Conservation (phyloP, 768 basidiomycete genomes). For the Leccinum barrowsii region DNA sequence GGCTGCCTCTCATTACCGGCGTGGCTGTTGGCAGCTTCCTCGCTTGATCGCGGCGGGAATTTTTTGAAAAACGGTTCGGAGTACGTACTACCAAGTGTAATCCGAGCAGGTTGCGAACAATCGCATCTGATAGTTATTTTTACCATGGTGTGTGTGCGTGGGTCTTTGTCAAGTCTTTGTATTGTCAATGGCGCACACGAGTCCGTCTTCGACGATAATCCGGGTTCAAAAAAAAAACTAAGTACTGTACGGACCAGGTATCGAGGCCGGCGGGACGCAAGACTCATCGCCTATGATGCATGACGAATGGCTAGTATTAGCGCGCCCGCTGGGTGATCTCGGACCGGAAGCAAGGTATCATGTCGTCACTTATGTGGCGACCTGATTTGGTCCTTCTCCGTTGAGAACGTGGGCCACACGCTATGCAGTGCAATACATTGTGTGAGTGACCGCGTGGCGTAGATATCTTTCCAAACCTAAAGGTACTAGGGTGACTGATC, state of each 20-base stretch:
- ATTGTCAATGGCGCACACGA: too few relatives aligned
- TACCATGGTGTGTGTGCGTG: neutral
- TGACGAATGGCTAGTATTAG: neutral
- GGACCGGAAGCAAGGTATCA: neutral
- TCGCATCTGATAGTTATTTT: too few relatives aligned
- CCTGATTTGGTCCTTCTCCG: neutral
- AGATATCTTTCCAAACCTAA: neutral
- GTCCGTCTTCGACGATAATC: too few relatives aligned
- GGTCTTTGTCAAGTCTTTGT: neutral
- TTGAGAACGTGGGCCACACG: slow-evolving; percentile 7
- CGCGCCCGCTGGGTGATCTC: neutral
- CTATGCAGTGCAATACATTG: slow-evolving; percentile 5
- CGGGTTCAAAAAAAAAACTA: too few relatives aligned
- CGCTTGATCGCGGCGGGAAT: too few relatives aligned
- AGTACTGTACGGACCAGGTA: neutral
- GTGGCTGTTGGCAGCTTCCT: too few relatives aligned
- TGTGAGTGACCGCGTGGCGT: neutral
- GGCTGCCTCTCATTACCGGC: too few relatives aligned
- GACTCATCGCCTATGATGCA: too few relatives aligned
- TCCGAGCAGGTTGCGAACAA: too few relatives aligned
- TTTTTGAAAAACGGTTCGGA: too few relatives aligned
- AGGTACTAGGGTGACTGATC: neutral
- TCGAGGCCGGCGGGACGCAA: neutral
- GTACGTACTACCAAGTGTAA: too few relatives aligned
- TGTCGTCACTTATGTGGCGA: neutral